Evolutionary conservation across 2,329 filamentous ascomycete genomes (phyloP), one percentile per base, ranked within the genome.

Genomic region (Talaromyces sp.): DNA sequence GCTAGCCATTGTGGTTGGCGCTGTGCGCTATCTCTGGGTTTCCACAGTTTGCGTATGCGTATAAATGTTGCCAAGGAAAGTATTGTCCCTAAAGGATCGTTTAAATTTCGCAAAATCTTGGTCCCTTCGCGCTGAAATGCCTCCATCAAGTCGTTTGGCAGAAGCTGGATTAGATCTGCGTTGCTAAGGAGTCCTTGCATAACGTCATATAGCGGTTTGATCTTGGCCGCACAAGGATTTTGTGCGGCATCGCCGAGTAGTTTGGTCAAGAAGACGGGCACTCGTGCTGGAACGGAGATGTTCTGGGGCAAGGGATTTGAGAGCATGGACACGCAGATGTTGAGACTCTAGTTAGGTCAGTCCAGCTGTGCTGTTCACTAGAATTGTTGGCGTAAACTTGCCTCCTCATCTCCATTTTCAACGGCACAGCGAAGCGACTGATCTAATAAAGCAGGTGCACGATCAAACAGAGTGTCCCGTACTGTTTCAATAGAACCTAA

Each of bases 51-150:
- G 50, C 68, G 62, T 19, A 77, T 67, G 3, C 66, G 69, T 4
- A 73, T 70, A 59, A 76, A 73, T 0, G 69, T 73, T 11, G 73
- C 73, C n/a, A 77, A 66, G 40, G 73, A 75, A n/a, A 76, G 61
- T 5, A 77, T 64, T 36, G 71, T 76, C 6, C 69, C 72, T 66
- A 74, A 68, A 19, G 74, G 70, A 50, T 75, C 69, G 43, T 74
- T 69, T 22, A 75, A 60, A 53, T 73, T 74, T 31, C 70, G 70
- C n/a, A 75, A 56, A 4, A 66, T 71, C 51, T 70, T 74, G 21
- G 67, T 75, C 17, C 71, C 68, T 61, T 72, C 70, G 2, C 63
- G 40, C 60, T 76, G 75, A 6, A 77, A 66, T 13, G 61, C 70
- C 1, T 65, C 64, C 68, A 76, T 72, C 10, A 68, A 61, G 21